A percentile compares a stretch with the other conserved stretches of the same genome.
phyloP scores from a whole-genome alignment of 306 rosid species.

The Lathyrus sativus region DNA sequence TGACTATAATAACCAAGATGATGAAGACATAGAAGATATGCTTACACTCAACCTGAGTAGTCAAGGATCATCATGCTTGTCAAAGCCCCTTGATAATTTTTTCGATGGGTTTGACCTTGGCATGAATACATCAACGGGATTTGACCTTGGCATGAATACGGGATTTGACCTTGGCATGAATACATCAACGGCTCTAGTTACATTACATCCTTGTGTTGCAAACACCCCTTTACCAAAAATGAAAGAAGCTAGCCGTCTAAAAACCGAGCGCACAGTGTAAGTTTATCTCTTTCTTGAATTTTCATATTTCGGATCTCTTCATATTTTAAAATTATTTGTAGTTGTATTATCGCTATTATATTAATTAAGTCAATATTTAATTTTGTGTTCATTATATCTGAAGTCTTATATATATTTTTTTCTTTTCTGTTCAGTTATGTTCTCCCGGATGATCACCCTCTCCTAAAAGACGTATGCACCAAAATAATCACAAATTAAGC shows the following conservation, averaged over 20 bases:
- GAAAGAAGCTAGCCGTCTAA: slow-evolving; percentile 56
- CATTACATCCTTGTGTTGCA: slow-evolving; percentile 21
- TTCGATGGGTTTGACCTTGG: slow-evolving; percentile 1
- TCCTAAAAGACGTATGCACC: slow-evolving; percentile 41
- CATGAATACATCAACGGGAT: slow-evolving; percentile 30
- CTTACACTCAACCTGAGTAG: slow-evolving; percentile 21
- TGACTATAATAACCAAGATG: neutral
- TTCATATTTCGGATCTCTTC: neutral
- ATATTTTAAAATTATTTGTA: neutral
- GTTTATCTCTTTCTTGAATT: slow-evolving; percentile 34
- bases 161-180: slow-evolving; percentile 11
- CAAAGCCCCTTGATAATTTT: neutral
- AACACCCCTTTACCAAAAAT: slow-evolving; percentile 39
- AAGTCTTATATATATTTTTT: neutral
- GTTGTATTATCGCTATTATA: neutral
- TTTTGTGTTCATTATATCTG: neutral
- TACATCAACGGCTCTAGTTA: slow-evolving; percentile 46
- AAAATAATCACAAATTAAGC: neutral
- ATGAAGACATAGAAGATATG: slow-evolving; percentile 33
- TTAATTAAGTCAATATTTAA: neutral
- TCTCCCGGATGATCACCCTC: slow-evolving; percentile 53
- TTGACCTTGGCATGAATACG: neutral
- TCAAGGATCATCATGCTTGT: neutral
- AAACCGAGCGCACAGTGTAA: slow-evolving; percentile 70
- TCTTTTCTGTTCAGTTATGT: slow-evolving; percentile 48